Conservation (phyloP, 1,139 yeast species). For the Zygoascus sp. region DNA sequence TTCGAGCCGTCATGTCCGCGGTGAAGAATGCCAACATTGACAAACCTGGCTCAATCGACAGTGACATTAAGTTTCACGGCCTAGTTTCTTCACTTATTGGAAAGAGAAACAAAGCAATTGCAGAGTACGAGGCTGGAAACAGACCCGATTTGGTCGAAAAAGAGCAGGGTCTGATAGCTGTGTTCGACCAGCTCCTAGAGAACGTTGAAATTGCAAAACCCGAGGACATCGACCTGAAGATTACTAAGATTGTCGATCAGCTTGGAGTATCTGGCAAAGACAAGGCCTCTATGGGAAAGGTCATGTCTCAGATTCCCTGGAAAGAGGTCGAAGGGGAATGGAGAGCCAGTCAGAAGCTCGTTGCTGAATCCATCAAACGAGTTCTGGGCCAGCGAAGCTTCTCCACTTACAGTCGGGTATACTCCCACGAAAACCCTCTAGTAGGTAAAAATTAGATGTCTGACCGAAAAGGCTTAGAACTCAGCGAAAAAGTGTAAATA, state of each 20-base stretch:
- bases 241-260: conserved; percentile 37
- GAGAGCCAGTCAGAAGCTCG: conserved; percentile 44
- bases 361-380: conserved; percentile 28
- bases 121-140: conserved; percentile 46
- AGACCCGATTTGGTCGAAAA: conserved; percentile 55
- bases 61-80: conserved; percentile 49
- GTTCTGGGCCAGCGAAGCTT: conserved; percentile 24
- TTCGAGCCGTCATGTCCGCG: conserved; percentile 52
- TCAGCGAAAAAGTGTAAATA: too few species aligned
- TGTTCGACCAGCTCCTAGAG: conserved; percentile 43
- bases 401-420: conserved; percentile 17
- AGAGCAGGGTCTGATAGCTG: conserved; percentile 48
- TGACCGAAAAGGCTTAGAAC: too few species aligned
- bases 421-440: conserved; percentile 49
- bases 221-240: conserved; percentile 45
- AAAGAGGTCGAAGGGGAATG: conserved; percentile 46
- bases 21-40: conserved; percentile 60
- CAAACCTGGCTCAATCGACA: conserved; percentile 41
- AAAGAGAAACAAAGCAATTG: conserved; percentile 52
- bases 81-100: conserved; percentile 47
- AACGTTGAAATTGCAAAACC: conserved; percentile 49
- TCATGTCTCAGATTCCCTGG: conserved; percentile 49
- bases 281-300: conserved; percentile 36
- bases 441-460: conserved; percentile 35
- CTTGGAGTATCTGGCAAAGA: conserved; percentile 32